Evolutionary conservation across 768 basidiomycete genomes (phyloP), one percentile per base, ranked within the genome.

Genomic region (Panaeolus papilionaceus): DNA sequence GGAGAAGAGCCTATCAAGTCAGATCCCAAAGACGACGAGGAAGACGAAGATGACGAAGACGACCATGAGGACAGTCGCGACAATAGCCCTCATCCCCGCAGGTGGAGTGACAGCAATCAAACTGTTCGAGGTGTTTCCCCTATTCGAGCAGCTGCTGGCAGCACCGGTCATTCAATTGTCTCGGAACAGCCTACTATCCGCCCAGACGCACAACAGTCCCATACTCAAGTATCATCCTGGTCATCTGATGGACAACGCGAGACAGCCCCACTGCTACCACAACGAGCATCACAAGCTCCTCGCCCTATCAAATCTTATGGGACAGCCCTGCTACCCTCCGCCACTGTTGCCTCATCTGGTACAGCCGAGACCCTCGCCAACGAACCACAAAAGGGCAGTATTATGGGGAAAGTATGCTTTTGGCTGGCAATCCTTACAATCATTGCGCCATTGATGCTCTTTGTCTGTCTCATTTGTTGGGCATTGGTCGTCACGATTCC

Each of bases 401-500:
- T 90, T 70, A 82, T 86, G 73, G 94, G 94, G 18, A 88, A 88
- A 72, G 75, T 87, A n/a, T 81, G 85, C 73, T 99, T 95, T 81
- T 98, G 95, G 94, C 79, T 92, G 39, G 79, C 85, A 8, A 88
- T 98, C 76, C 78, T 88, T 70, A 80, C 83, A 69, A 81, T 98
- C 75, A 91, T 99, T 72, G 92, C 95, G 0, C 98, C 98, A 6
- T 80, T 95, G 69, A 90, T 99, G 86, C 85, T 98, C 64, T 66
- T 92, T 69, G 94, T 95, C 37, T 98, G 95, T 77, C 74, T 94
- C 69, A 80, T 95, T 63, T 99, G 98, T 80, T 99, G 96, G 96
- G 95, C 85, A n/a, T 84, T 95, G 68, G 90, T 99, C 68, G 85
- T 99, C 76, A 93, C 96, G 66, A 93, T 99, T 70, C 98, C 98